Conservation (phyloP, 1,284 basidiomycete species). For the Vanrija pseudolonga region DNA sequence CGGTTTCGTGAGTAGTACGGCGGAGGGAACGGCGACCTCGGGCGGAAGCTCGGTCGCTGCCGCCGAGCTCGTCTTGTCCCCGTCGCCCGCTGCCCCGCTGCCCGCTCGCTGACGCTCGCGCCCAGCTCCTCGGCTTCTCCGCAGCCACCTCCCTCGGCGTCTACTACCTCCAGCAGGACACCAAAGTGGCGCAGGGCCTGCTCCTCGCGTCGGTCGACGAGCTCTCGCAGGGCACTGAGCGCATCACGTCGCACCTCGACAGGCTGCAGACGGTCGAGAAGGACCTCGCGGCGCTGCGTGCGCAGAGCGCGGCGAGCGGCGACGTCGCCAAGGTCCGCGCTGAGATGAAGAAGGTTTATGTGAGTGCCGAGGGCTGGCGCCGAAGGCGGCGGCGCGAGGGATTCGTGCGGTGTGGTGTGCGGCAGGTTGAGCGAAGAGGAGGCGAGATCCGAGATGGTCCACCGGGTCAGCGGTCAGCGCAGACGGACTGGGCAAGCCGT, state of each 20-base stretch:
- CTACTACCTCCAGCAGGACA: constrained; percentile 84
- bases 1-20: constrained; percentile 61
- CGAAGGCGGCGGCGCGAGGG: background rate
- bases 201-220: constrained; percentile 83
- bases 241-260: constrained; percentile 79
- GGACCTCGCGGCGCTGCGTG: constrained; percentile 71
- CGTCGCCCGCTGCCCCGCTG: background rate
- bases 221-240: constrained; percentile 71
- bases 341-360: constrained; percentile 79
- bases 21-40: too few relatives aligned
- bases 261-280: constrained; percentile 84
- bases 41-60: too few relatives aligned
- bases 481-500: too few relatives aligned
- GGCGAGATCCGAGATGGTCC: too few relatives aligned
- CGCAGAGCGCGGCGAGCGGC: constrained; percentile 66
- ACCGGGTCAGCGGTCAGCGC: too few relatives aligned
- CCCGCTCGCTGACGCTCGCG: constrained; percentile 55
- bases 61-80: too few relatives aligned
- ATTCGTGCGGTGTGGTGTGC: background rate
- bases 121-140: constrained; percentile 58
- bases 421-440: background rate
- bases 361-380: constrained; percentile 25
- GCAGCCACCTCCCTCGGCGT: constrained; percentile 58
- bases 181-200: constrained; percentile 75
- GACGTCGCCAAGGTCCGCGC: constrained; percentile 68